Base-by-base conservation (phyloP, 164 flowering plant species). In the Stephania japonica region DNA sequence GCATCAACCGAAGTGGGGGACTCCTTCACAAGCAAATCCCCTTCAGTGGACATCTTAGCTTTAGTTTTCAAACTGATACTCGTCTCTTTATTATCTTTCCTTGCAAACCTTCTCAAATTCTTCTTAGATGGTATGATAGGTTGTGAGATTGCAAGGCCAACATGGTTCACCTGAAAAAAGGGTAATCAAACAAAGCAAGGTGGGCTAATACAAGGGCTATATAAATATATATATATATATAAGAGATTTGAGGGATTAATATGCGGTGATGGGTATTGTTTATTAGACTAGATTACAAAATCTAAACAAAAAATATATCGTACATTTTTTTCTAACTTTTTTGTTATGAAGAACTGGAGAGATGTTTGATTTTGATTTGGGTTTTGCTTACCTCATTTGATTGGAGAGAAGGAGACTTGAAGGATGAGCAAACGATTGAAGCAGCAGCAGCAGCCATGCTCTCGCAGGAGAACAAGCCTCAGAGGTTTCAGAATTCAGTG, bases 21-120 rank as follows among this genome's bases (percentile, higher is more conserved):
- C 70, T 87, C 86, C 76, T 86, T 85, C 66, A 79, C 80, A 18
- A 82, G 72, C 23, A 85, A 78, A 76, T 85, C 85, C 70, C 81
- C 83, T 78, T 80, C 86, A 72, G 76, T 70, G 24, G 89, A 83
- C 53, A 80, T 70, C 80, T 80, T 81, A 61, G 86, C 86, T 78
- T 78, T 81, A 42, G 78, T 74, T 42, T 5, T 70, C 21, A 78
- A 61, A 78, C 67, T 74, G 27, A 12, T 73, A 65, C 72, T 75
- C 56, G 64, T 65, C 49, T 25, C 26, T 72, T 75, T 76, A 47
- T 71, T 61, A 32, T 32, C 0, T 32, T 61, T 71, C 80, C 81
- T 79, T 13, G 67, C 21, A 71, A 42, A 42, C 62, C 47, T 56
- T 24, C 32, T 75, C 43, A 8, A 53, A 44, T 44, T 70, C 74